Conservation (phyloP, 768 basidiomycete genomes). For the Russula brevipes region DNA sequence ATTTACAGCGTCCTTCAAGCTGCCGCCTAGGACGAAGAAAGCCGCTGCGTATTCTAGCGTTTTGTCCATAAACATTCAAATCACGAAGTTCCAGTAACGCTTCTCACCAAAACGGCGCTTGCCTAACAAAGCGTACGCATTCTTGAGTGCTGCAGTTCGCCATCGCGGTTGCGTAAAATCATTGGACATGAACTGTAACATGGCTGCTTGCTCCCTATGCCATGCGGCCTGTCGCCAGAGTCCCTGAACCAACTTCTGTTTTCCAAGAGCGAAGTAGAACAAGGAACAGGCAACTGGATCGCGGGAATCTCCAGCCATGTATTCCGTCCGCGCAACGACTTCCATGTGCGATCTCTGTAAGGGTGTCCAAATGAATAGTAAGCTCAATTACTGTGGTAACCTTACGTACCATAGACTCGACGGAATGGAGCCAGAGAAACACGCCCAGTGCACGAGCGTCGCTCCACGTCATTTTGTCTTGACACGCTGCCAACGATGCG, state of each 20-base stretch:
- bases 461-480: constrained; percentile 83
- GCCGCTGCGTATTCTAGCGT: constrained; percentile 91
- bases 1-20: constrained; percentile 84
- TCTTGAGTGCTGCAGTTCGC: constrained; percentile 92
- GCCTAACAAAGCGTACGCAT: constrained; percentile 86
- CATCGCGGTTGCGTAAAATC: constrained; percentile 81
- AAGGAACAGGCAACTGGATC: constrained; percentile 88
- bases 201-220: constrained; percentile 83
- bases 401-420: constrained; percentile 65
- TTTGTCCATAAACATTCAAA: constrained; percentile 1
- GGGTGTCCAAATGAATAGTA: neutral
- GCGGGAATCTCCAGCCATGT: constrained; percentile 78
- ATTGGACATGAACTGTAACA: constrained; percentile 90
- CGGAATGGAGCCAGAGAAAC: constrained; percentile 80
- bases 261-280: constrained; percentile 92
- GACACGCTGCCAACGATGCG: constrained; percentile 65
- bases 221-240: constrained; percentile 94
- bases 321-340: constrained; percentile 85
- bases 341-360: constrained; percentile 76
- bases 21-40: constrained; percentile 90
- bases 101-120: constrained; percentile 89
- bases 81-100: neutral
- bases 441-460: constrained; percentile 85
- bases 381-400: neutral
- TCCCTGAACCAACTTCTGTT: constrained; percentile 86